These are phyloP conservation scores for Myriangium duriaei DNA, from an alignment of 2,329 filamentous ascomycete genomes.

Conservation along the genomic window DNA sequence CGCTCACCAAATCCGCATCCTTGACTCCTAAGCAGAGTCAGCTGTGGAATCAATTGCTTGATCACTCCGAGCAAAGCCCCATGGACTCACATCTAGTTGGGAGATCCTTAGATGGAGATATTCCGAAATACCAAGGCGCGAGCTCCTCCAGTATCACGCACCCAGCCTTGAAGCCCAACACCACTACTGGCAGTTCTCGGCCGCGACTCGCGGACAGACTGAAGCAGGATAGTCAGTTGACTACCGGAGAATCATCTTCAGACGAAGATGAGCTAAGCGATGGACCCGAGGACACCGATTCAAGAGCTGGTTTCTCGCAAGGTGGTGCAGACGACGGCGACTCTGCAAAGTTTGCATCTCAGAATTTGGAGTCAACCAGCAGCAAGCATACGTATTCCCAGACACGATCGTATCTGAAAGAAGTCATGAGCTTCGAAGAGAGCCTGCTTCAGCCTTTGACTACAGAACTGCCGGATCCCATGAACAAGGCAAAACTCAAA, in stretches of 20 bases:
- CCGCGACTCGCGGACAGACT: conserved; percentile 4
- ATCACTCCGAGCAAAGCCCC: not conserved
- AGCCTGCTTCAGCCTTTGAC: conserved; percentile 22
- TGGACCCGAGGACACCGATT: not conserved
- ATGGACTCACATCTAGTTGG: not conserved
- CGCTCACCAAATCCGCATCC: conserved; percentile 3
- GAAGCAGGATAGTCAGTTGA: conserved; percentile 6
- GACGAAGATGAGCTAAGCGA: conserved; percentile 4
- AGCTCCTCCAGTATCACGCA: not conserved
- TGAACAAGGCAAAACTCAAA: conserved; percentile 15
- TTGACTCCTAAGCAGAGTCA: conserved; percentile 22
- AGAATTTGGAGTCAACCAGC: conserved; percentile 15
- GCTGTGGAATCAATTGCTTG: conserved; percentile 20
- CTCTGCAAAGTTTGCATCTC: conserved; percentile 11
- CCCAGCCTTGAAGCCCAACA: conserved; percentile 1
- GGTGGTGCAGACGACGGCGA: conserved; percentile 5
- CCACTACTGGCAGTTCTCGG: not conserved
- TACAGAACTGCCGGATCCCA: conserved; percentile 14
- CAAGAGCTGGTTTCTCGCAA: not conserved
- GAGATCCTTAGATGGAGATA: not conserved
- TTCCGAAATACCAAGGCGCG: not conserved
- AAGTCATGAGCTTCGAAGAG: conserved; percentile 31
- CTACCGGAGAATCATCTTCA: not conserved
- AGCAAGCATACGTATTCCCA: conserved; percentile 47
- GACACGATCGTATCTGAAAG: conserved; percentile 47